Evolutionary conservation across 1,139 yeast genomes (phyloP), one percentile per base, ranked within the genome.

Genomic region (Wickerhamiella pararugosa): DNA sequence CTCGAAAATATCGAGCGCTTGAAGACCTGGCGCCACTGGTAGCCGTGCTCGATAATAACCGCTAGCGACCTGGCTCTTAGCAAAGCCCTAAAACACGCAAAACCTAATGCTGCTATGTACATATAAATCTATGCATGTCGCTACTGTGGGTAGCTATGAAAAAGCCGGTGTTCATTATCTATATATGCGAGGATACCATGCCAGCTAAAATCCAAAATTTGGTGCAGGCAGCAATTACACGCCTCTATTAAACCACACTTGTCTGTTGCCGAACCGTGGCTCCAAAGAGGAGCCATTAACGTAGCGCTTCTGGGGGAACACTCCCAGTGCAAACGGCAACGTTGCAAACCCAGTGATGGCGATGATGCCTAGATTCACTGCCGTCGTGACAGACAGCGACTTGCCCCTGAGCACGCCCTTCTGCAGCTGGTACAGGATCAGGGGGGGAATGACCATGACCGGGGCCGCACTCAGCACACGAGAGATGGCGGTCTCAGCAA

Each of bases 381-480:
- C 57, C 8, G 81, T 77, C 53, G 80, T 86, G 5, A 74, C 65
- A 32, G 36, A 34, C 33, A 46, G 48, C 7, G 60, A 51, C 43
- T 53, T 56, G 34, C 84, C 82, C 54, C 71, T 76, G 50, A 87
- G 69, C 5, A 44, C 44, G 0, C 78, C 67, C 50, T 70, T 71
- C 63, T 90, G 97, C 50, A 90, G 67, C 56, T 70, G 73, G 41
- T 84, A 84, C 45, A 90, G 69, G 28, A 83, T 59, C 53, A 90
- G 69, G 2, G 98, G 96, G 1, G 98, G 98, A 25, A 90, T 62
- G 25, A 82, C 98, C 98, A 90, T 90, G 53, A 90, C 73, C 21
- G 98, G 98, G 0, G 98, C 83, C 25, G 97, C 96, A 57, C 86
- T 90, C 53, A 90, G 81, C 41, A 90, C 94, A 57, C 98, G 71